A percentile compares a stretch with the other conserved stretches of the same genome.
phyloP scores from a whole-genome alignment of 345 rosid genomes.

The Syzygium grande region DNA sequence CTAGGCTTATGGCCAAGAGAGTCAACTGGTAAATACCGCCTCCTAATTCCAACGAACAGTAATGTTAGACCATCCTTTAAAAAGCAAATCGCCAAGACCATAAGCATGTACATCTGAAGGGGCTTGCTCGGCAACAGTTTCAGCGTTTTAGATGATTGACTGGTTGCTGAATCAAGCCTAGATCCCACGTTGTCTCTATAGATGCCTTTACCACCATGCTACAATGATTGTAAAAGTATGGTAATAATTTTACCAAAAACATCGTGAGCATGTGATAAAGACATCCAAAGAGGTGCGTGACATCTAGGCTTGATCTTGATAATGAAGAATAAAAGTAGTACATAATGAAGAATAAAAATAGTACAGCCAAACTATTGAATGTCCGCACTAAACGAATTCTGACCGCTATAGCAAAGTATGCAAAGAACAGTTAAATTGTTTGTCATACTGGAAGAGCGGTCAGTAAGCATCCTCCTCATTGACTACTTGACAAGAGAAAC shows the following conservation, averaged over 20 bases:
- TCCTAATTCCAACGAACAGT: background rate
- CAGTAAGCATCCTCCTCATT: background rate
- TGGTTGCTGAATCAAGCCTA: background rate
- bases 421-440: background rate
- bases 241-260: background rate
- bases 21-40: background rate
- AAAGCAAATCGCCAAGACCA: background rate
- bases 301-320: background rate
- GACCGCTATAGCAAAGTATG: background rate
- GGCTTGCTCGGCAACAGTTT: background rate
- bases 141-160: background rate
- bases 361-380: background rate
- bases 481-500: background rate
- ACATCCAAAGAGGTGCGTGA: background rate
- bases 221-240: background rate
- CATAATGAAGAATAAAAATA: too few species aligned
- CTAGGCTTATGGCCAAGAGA: background rate
- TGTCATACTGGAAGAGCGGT: background rate
- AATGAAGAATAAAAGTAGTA: background rate
- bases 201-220: background rate
- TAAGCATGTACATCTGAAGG: background rate
- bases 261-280: background rate
- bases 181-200: background rate
- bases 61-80: background rate
- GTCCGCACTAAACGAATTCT: background rate